These are phyloP conservation scores for Aurantiochytrium sp. DNA, from an alignment of 108 stramenopile genomes.

Conservation along the genomic window DNA sequence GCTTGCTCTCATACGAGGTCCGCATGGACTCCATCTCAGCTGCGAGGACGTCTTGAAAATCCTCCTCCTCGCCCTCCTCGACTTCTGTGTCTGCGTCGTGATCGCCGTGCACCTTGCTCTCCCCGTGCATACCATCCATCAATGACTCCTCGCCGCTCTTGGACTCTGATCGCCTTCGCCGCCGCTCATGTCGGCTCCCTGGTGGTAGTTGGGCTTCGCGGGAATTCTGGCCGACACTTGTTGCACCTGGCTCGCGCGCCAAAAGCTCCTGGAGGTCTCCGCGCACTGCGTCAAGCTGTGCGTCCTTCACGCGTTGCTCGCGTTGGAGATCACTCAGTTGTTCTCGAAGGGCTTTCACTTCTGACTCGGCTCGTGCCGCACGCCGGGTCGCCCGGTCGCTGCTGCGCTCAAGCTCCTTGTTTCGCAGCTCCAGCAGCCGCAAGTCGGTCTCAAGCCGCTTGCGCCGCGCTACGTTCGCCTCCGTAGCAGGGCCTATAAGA, in stretches of 20 bases:
- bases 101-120: no score
- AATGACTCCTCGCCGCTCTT: no score
- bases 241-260: no score
- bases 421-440: neutral
- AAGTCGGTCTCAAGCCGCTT: neutral
- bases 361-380: neutral
- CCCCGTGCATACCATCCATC: neutral
- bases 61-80: no score
- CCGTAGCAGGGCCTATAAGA: neutral
- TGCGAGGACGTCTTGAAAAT: neutral
- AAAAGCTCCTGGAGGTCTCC: neutral
- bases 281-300: slow-evolving; percentile 15
- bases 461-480: neutral
- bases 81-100: neutral
- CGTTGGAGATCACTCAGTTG: neutral
- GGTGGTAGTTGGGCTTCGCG: neutral
- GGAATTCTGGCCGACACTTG: no score
- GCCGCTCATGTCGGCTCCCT: neutral
- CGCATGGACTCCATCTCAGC: neutral
- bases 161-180: neutral
- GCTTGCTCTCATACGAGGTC: neutral
- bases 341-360: neutral
- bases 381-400: neutral
- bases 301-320: neutral
- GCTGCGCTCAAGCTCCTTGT: neutral